Conservation (phyloP, 805 yeast genomes). For the Metschnikowia arizonensis region DNA sequence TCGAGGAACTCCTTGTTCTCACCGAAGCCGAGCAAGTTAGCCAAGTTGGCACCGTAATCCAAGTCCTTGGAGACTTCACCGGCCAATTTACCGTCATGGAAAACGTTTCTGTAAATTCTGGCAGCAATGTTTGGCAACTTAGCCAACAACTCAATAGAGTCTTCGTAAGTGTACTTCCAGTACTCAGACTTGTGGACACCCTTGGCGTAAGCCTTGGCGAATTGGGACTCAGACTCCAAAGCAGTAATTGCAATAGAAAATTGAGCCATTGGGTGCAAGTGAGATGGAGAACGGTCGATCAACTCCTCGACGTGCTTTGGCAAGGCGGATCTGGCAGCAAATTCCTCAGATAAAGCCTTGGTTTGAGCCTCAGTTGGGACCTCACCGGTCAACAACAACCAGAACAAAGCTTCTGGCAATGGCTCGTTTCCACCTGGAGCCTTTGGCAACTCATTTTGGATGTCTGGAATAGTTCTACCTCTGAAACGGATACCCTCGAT, state of each 20-base stretch:
- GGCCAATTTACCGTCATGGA: constrained; percentile 49
- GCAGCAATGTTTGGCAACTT: constrained; percentile 74
- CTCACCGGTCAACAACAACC: constrained; percentile 74
- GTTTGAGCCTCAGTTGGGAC: constrained; percentile 61
- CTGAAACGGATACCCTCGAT: constrained; percentile 74
- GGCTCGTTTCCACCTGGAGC: constrained; percentile 56
- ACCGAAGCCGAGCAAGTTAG: constrained; percentile 58
- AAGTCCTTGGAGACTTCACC: constrained; percentile 51
- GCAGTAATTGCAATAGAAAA: constrained; percentile 72
- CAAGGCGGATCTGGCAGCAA: constrained; percentile 60
- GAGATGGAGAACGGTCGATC: constrained; percentile 59
- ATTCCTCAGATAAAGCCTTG: constrained; percentile 51
- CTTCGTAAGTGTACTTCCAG: constrained; percentile 76
- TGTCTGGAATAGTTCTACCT: constrained; percentile 69
- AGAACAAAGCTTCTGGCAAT: constrained; percentile 72
- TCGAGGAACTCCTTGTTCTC: constrained; percentile 59
- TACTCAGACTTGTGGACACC: constrained; percentile 67
- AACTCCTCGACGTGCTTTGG: constrained; percentile 62
- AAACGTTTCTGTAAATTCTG: constrained; percentile 62
- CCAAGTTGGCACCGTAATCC: constrained; percentile 74
- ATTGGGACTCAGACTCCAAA: constrained; percentile 64
- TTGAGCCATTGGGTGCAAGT: constrained; percentile 83
- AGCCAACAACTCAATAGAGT: constrained; percentile 63
- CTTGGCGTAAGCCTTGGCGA: constrained; percentile 66
- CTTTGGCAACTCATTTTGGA: constrained; percentile 62